Evolutionary conservation across 352 stramenopile genomes (phyloP).

Genomic region (Phytophthora europaea): DNA sequence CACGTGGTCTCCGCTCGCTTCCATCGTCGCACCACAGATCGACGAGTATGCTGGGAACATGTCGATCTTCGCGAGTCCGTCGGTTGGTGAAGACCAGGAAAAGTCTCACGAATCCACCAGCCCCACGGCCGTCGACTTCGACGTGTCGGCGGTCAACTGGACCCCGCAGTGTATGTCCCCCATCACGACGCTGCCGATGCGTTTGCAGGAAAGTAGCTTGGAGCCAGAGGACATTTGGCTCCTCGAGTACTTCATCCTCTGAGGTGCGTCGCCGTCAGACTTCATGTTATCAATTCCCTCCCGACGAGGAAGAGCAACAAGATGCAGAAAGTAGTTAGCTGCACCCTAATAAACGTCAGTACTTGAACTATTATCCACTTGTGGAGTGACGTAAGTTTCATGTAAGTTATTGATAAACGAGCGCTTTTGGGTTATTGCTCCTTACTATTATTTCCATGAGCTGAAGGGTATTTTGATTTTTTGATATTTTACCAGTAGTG

Average conservation of each 20-base stretch:
- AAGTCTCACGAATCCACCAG: constrained; percentile 34
- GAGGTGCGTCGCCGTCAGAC: constrained; percentile 18
- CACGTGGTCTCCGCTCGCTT: constrained; percentile 21
- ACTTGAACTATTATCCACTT: background rate
- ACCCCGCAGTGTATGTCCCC: constrained; percentile 13
- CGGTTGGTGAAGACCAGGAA: background rate
- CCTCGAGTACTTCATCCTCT: constrained; percentile 84
- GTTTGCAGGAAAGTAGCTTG: constrained; percentile 18
- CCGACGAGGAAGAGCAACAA: constrained; percentile 12
- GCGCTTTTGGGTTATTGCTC: too few species aligned
- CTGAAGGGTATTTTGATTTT: too few species aligned
- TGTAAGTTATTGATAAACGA: too few species aligned
- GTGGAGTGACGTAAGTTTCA: too few species aligned
- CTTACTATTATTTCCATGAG: too few species aligned
- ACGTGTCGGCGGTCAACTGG: constrained; percentile 29
- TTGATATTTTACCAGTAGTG: background rate
- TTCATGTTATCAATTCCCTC: constrained; percentile 20
- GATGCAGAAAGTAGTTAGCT: constrained; percentile 15
- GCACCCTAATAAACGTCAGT: constrained; percentile 24
- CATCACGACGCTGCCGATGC: constrained; percentile 1
- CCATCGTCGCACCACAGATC: constrained; percentile 15
- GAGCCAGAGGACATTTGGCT: constrained; percentile 66
- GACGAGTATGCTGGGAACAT: constrained; percentile 14
- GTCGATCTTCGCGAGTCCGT: constrained; percentile 2
- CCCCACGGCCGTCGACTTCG: constrained; percentile 38